phyloP scores from a whole-genome alignment of 768 basidiomycete genomes.

The Leccinellum luteum region DNA sequence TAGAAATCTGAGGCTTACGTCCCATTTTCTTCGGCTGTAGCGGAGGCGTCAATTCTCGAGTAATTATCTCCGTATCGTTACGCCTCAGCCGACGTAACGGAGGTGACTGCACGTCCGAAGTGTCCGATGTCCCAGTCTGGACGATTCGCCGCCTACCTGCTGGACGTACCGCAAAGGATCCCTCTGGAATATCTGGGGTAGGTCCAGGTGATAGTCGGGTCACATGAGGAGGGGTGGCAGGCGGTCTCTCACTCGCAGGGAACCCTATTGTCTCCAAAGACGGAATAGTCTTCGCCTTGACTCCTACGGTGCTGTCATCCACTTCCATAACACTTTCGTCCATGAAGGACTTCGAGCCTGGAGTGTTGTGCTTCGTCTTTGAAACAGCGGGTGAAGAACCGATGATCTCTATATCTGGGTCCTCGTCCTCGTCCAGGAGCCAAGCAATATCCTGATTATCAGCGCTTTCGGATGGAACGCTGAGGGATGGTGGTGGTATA shows the following conservation, averaged over 20 bases:
- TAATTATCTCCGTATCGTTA: constrained; percentile 25
- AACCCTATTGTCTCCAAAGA: constrained; percentile 8
- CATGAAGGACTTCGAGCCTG: not conserved
- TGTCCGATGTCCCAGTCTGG: constrained; percentile 13
- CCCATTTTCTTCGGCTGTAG: constrained; percentile 21
- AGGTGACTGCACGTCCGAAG: constrained; percentile 26
- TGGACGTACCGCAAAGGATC: constrained; percentile 47
- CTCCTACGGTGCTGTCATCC: constrained; percentile 12
- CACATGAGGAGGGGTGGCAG: constrained; percentile 29
- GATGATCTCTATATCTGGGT: constrained; percentile 50
- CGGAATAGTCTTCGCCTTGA: constrained; percentile 18
- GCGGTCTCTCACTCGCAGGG: constrained; percentile 30
- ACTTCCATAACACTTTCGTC: constrained; percentile 22
- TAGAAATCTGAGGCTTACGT: constrained; percentile 32
- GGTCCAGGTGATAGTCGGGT: constrained; percentile 19
- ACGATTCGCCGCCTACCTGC: constrained; percentile 30
- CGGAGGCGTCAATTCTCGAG: constrained; percentile 19
- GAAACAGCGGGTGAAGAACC: constrained; percentile 44
- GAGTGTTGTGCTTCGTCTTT: constrained; percentile 5
- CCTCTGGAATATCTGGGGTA: constrained; percentile 33
- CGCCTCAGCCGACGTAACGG: constrained; percentile 33
- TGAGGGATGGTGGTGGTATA: not conserved
- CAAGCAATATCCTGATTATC: constrained; percentile 52
- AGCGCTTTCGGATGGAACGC: not conserved
- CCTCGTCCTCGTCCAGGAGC: constrained; percentile 67